phyloP scores from a whole-genome alignment of 2,329 filamentous ascomycete genomes.

The Chaetomiaceae sp. region DNA sequence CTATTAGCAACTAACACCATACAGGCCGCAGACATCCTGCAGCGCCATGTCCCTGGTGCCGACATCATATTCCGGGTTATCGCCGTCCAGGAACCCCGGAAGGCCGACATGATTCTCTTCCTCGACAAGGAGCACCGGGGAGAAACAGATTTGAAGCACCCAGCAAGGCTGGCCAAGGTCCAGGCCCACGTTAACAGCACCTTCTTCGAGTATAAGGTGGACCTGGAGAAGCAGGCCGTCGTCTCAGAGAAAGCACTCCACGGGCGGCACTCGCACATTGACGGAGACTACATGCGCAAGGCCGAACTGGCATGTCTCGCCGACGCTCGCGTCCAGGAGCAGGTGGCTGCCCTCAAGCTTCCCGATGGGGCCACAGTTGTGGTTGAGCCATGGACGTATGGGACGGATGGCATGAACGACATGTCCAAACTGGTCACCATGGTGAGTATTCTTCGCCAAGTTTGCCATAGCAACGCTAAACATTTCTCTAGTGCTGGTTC shows the following conservation, averaged over 20 bases:
- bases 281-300: constrained; percentile 43
- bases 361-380: constrained; percentile 41
- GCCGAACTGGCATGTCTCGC: constrained; percentile 42
- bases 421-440: constrained; percentile 45
- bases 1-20: not conserved
- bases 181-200: constrained; percentile 32
- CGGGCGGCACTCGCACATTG: constrained; percentile 44
- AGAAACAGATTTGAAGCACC: constrained; percentile 23
- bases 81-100: constrained; percentile 46
- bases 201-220: constrained; percentile 33
- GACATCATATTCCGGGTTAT: constrained; percentile 41
- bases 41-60: not conserved
- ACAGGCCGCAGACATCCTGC: constrained; percentile 13
- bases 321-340: constrained; percentile 38
- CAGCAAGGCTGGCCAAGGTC: constrained; percentile 37
- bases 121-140: constrained; percentile 40
- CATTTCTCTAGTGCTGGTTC: constrained; percentile 29
- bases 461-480: no score
- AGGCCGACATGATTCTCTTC: constrained; percentile 42
- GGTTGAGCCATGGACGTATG: constrained; percentile 54
- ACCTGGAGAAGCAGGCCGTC: constrained; percentile 28
- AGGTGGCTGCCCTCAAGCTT: constrained; percentile 39
- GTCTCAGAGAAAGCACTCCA: constrained; percentile 31
- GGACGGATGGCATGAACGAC: constrained; percentile 48
- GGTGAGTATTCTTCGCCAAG: no score